phyloP scores from a whole-genome alignment of 83 land plant species.

The Diphasiastrum complanatum region DNA sequence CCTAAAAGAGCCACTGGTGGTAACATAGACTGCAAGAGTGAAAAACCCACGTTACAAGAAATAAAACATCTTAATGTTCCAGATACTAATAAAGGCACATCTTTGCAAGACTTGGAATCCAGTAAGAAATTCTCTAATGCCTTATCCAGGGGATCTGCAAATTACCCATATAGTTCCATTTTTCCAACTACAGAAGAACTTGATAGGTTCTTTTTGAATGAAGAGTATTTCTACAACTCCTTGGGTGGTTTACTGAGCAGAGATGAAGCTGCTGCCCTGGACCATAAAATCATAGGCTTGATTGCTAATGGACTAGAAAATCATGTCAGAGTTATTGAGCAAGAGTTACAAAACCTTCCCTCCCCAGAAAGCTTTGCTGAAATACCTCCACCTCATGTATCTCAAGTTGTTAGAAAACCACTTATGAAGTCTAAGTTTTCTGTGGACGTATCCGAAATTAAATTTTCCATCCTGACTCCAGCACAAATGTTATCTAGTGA shows the following conservation, averaged over 20 bases:
- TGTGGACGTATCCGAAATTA: constrained; percentile 3
- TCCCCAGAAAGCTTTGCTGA: constrained; percentile 1
- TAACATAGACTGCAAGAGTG: too few species aligned
- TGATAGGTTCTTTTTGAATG: constrained; percentile 14
- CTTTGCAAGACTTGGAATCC: too few species aligned
- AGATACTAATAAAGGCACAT: too few species aligned
- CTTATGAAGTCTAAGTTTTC: not conserved
- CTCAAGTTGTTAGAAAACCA: constrained; percentile 30
- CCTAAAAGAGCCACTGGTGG: too few species aligned
- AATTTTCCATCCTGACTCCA: constrained; percentile 13
- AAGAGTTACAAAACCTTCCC: constrained; percentile 21
- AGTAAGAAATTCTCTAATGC: too few species aligned
- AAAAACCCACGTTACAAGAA: too few species aligned
- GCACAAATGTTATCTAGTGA: too few species aligned
- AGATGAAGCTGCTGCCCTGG: not conserved
- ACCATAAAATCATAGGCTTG: not conserved
- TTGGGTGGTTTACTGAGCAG: not conserved
- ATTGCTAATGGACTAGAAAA: constrained; percentile 21
- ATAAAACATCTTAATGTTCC: too few species aligned
- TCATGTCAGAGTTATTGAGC: constrained; percentile 7
- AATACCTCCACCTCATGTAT: constrained; percentile 14
- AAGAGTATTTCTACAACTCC: constrained; percentile 8
- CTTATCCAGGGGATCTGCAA: too few species aligned
- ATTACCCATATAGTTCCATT: constrained; percentile 16
- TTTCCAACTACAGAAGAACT: constrained; percentile 19